phyloP scores from a whole-genome alignment of 1,284 basidiomycete species.

The Ustanciosporium gigantosporum region DNA sequence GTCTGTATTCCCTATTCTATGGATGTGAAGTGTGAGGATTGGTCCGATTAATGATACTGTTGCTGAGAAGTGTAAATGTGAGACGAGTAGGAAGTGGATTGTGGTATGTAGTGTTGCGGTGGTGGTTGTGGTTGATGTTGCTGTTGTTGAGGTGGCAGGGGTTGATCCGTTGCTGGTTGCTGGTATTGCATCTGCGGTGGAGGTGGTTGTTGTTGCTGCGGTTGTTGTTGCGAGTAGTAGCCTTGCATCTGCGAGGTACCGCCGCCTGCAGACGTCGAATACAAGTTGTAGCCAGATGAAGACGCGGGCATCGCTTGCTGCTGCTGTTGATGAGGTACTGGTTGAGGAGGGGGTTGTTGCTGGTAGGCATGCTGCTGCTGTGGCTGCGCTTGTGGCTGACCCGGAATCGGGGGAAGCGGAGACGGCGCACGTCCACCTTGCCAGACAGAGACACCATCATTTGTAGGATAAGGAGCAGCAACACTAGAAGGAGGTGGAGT shows the following conservation, averaged over 20 bases:
- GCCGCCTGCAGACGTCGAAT: too few relatives aligned
- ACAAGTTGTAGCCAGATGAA: too few relatives aligned
- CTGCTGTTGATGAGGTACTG: too few relatives aligned
- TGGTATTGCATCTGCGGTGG: neutral
- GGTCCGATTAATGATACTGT: too few relatives aligned
- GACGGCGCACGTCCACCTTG: slow-evolving; percentile 13
- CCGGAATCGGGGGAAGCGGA: slow-evolving; percentile 12
- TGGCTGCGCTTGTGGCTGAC: slow-evolving; percentile 6
- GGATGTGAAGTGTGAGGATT: too few relatives aligned
- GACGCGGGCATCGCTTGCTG: too few relatives aligned
- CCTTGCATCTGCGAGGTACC: too few relatives aligned
- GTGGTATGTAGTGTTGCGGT: neutral
- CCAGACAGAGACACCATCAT: slow-evolving; percentile 1
- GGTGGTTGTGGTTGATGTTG: neutral
- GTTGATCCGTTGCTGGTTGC: too few relatives aligned
- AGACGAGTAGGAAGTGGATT: neutral
- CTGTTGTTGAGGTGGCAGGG: neutral
- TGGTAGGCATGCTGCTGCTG: slow-evolving; percentile 4
- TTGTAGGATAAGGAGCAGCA: neutral
- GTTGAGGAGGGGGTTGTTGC: slow-evolving; percentile 2
- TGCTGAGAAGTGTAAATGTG: too few relatives aligned
- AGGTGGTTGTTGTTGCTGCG: neutral
- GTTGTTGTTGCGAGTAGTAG: slow-evolving; percentile 5
- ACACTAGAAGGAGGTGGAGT: slow-evolving; percentile 1
- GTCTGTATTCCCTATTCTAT: too few relatives aligned